Percentiles rank a stretch among this genome's conserved stretches.
phyloP scores from a whole-genome alignment of 2,329 filamentous ascomycete genomes.

The Fusarium papillatum region DNA sequence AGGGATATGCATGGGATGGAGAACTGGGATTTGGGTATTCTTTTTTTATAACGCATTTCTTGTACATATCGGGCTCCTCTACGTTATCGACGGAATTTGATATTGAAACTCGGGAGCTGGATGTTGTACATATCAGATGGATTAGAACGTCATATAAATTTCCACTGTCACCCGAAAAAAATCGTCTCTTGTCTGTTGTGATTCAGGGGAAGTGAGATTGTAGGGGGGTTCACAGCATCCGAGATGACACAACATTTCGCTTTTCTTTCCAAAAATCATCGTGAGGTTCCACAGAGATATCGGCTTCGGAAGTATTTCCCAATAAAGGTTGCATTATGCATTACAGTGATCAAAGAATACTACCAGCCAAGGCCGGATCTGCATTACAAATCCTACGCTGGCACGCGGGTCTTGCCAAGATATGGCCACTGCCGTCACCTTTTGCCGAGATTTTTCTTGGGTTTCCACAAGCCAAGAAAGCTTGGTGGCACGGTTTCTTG shows the following conservation, averaged over 20 bases:
- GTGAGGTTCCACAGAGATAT: not conserved
- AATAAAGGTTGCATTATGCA: not conserved
- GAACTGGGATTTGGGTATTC: constrained; percentile 4
- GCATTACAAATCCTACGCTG: constrained; percentile 1
- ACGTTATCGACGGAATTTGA: constrained; percentile 8
- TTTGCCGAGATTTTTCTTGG: not conserved
- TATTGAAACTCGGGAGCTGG: constrained; percentile 2
- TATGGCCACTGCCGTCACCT: not conserved
- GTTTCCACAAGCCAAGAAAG: not conserved
- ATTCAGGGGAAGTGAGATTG: not conserved
- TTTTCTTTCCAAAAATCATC: not conserved
- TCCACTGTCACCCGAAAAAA: not conserved
- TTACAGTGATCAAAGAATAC: not conserved
- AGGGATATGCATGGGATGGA: not conserved
- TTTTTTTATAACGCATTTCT: constrained; percentile 3
- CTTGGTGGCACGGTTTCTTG: not conserved
- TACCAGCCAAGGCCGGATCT: constrained; percentile 3
- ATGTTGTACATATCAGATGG: constrained; percentile 4
- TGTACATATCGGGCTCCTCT: constrained; percentile 6
- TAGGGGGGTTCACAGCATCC: not conserved
- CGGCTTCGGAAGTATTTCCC: not conserved
- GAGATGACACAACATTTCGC: not conserved
- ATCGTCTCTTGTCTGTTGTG: not conserved
- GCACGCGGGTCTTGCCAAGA: not conserved
- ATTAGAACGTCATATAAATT: constrained; percentile 4